phyloP scores from a whole-genome alignment of 1,284 basidiomycete genomes.

The Boletus semigastroideus region DNA sequence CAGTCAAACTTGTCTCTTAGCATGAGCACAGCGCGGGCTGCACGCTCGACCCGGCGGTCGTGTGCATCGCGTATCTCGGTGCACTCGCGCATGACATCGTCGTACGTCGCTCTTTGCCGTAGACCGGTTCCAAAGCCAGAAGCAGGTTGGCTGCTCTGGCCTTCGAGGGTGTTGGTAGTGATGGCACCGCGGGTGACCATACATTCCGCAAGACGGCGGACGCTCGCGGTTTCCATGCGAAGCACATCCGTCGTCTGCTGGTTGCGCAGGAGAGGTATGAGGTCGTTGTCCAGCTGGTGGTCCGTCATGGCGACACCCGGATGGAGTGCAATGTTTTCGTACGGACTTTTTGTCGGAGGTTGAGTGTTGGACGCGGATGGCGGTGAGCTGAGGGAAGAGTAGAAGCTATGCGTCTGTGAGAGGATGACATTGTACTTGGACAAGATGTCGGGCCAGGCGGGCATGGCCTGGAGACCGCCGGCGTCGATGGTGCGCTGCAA shows the following conservation, averaged over 20 bases:
- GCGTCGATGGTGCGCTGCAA: conserved; percentile 64
- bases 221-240: conserved; percentile 63
- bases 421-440: conserved; percentile 80
- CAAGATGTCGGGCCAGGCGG: conserved; percentile 78
- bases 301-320: conserved; percentile 58
- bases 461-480: conserved; percentile 54
- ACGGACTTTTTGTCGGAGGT: conserved; percentile 41
- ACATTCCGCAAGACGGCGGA: conserved; percentile 63
- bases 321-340: conserved; percentile 65
- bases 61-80: conserved; percentile 63
- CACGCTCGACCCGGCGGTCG: conserved; percentile 69
- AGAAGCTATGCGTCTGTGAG: conserved; percentile 75
- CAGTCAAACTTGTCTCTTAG: conserved; percentile 75
- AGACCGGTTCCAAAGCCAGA: conserved; percentile 7
- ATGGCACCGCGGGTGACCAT: conserved; percentile 62
- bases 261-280: conserved; percentile 70
- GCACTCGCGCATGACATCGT: conserved; percentile 64
- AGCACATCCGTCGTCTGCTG: conserved; percentile 75
- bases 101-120: conserved; percentile 25
- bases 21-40: conserved; percentile 68
- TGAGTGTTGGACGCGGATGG: conserved; percentile 25
- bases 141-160: conserved; percentile 11
- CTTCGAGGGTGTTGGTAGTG: conserved; percentile 43
- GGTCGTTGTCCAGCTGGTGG: conserved; percentile 64
- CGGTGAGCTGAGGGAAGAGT: conserved; percentile 51